These are phyloP conservation scores for Pleurotus tuoliensis DNA, from an alignment of 768 basidiomycete genomes.

Conservation along the genomic window DNA sequence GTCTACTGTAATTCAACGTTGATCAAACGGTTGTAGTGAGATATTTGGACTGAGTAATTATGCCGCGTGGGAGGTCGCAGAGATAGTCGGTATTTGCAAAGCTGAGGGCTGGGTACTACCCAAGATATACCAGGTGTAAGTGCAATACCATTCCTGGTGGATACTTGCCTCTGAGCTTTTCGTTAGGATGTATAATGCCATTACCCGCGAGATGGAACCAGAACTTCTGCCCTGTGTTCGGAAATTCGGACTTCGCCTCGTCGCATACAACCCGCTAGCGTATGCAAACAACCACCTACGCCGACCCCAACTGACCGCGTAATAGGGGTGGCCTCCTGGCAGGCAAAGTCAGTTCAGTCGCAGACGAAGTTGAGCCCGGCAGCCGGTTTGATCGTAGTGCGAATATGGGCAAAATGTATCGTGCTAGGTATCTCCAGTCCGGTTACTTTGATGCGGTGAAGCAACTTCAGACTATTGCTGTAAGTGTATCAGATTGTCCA, in stretches of 20 bases:
- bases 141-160: background rate
- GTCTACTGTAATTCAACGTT: background rate
- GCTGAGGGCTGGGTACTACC: conserved; percentile 38
- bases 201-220: conserved; percentile 16
- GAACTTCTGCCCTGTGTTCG: conserved; percentile 44
- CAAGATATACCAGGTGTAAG: conserved; percentile 35
- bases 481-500: conserved; percentile 17
- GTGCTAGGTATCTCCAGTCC: conserved; percentile 38
- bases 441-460: conserved; percentile 41
- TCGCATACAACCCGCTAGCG: conserved; percentile 41
- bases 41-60: conserved; percentile 47
- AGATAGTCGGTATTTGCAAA: conserved; percentile 42
- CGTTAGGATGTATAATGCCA: conserved; percentile 15
- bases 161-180: background rate
- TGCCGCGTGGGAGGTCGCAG: conserved; percentile 46
- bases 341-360: conserved; percentile 34
- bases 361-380: conserved; percentile 26
- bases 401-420: conserved; percentile 39
- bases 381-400: conserved; percentile 38
- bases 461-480: conserved; percentile 34
- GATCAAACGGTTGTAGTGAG: conserved; percentile 24
- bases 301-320: background rate
- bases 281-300: background rate
- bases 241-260: conserved; percentile 38
- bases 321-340: conserved; percentile 42